Evolutionary conservation across 495 filamentous ascomycete species (phyloP).

Genomic region (Gamarada debralockiae): DNA sequence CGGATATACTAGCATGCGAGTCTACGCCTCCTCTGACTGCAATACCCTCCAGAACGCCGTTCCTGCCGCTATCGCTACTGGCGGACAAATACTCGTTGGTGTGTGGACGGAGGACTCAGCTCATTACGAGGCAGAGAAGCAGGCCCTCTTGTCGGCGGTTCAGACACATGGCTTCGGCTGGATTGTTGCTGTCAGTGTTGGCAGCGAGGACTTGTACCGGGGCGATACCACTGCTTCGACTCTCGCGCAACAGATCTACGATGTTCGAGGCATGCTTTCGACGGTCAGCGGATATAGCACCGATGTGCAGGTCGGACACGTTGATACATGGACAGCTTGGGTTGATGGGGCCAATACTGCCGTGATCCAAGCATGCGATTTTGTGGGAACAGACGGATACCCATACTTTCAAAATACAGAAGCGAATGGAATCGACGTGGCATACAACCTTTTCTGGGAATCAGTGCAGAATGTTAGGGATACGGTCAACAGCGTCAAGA

Average conservation of each 20-base stretch:
- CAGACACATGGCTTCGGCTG: conserved; percentile 55
- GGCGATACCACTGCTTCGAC: conserved; percentile 29
- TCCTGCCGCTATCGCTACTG: conserved; percentile 69
- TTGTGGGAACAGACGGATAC: conserved; percentile 71
- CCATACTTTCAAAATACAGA: conserved; percentile 70
- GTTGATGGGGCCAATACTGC: conserved; percentile 64
- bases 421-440: conserved; percentile 59
- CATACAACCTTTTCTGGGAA: conserved; percentile 58
- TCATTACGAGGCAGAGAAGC: conserved; percentile 61
- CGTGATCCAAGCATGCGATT: conserved; percentile 70
- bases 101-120: conserved; percentile 69
- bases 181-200: conserved; percentile 82
- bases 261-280: conserved; percentile 22
- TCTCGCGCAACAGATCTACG: conserved; percentile 22
- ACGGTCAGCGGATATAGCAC: conserved; percentile 25
- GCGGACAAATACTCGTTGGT: conserved; percentile 71
- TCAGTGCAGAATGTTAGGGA: conserved; percentile 42
- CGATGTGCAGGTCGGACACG: conserved; percentile 67
- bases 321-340: conserved; percentile 89
- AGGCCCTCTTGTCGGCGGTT: conserved; percentile 62
- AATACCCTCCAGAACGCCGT: conserved; percentile 63
- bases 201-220: conserved; percentile 86
- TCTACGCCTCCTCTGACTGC: conserved; percentile 43
- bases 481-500: conserved; percentile 50
- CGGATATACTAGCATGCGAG: conserved; percentile 66